phyloP scores from a whole-genome alignment of 352 stramenopile genomes.

The Halophytophthora polymorphica region DNA sequence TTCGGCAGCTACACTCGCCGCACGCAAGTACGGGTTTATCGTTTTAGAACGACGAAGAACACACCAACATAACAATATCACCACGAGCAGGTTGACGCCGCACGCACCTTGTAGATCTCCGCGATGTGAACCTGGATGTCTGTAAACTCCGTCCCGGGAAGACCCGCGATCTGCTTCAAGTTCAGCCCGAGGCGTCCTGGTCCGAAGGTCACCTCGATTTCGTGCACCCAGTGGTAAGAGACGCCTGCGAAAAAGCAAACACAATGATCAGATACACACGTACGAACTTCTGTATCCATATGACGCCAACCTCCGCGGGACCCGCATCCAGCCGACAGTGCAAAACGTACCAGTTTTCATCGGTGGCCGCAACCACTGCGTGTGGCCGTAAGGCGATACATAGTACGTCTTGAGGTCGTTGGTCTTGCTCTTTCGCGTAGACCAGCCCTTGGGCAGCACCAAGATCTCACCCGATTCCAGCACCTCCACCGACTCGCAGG shows the following conservation, averaged over 20 bases:
- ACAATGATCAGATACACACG: too few relatives aligned
- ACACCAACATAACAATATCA: too few relatives aligned
- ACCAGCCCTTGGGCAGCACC: slow-evolving; percentile 76
- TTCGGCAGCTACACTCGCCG: slow-evolving; percentile 42
- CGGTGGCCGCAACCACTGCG: slow-evolving; percentile 76
- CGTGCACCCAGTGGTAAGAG: slow-evolving; percentile 77
- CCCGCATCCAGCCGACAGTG: too few relatives aligned
- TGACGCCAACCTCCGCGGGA: too few relatives aligned
- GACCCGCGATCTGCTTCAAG: slow-evolving; percentile 74
- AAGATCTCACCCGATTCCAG: slow-evolving; percentile 71
- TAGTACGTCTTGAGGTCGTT: slow-evolving; percentile 85
- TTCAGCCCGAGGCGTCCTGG: slow-evolving; percentile 76
- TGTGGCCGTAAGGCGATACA: slow-evolving; percentile 80
- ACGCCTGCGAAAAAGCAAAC: slow-evolving; percentile 20
- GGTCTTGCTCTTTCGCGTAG: slow-evolving; percentile 76
- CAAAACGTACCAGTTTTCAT: slow-evolving; percentile 53
- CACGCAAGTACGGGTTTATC: too few relatives aligned
- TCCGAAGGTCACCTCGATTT: slow-evolving; percentile 84
- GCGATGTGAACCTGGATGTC: slow-evolving; percentile 78
- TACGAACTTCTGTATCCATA: too few relatives aligned
- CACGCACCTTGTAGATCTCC: slow-evolving; percentile 76
- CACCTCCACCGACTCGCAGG: slow-evolving; percentile 59
- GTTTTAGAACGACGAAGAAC: too few relatives aligned
- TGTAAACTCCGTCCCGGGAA: slow-evolving; percentile 67
- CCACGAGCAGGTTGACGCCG: background rate